phyloP scores from a whole-genome alignment of 129 eudicot species.

The Tagetes patula region DNA sequence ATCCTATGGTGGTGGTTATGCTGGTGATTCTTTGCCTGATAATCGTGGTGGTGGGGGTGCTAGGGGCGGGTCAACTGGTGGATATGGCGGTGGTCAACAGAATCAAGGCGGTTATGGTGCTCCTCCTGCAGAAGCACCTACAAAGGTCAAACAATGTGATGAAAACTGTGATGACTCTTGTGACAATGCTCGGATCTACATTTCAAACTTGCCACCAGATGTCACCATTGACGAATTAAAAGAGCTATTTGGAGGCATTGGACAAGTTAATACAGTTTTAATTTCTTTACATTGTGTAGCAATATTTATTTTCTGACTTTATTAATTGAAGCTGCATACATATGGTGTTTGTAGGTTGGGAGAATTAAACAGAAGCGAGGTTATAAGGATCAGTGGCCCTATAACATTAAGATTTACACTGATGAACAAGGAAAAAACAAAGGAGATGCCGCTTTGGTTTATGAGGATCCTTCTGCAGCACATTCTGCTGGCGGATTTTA shows the following conservation, averaged over 20 bases:
- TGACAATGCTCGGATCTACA: slow-evolving; percentile 85
- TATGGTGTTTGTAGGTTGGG: slow-evolving; percentile 59
- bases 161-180: slow-evolving; percentile 88
- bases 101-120: slow-evolving; percentile 56
- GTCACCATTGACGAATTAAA: slow-evolving; percentile 78
- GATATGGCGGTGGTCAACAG: slow-evolving; percentile 64
- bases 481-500: slow-evolving; percentile 95
- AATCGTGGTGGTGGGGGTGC: slow-evolving; percentile 55
- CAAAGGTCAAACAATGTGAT: slow-evolving; percentile 90
- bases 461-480: slow-evolving; percentile 98
- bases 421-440: slow-evolving; percentile 89
- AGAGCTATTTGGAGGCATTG: slow-evolving; percentile 93
- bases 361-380: slow-evolving; percentile 96
- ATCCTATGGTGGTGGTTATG: slow-evolving; percentile 83
- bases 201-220: slow-evolving; percentile 93
- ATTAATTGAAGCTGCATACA: background rate
- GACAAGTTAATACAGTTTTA: slow-evolving; percentile 58
- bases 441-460: slow-evolving; percentile 91
- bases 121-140: slow-evolving; percentile 52
- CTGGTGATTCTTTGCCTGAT: slow-evolving; percentile 57
- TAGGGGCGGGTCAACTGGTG: slow-evolving; percentile 73
- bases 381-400: slow-evolving; percentile 98
- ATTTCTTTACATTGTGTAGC: background rate
- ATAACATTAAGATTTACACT: slow-evolving; percentile 85
- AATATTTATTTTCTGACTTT: background rate